Percentiles rank a stretch among this genome's conserved stretches.
Conservation (phyloP, 2,329 filamentous ascomycete species). For the Neodidymelliopsis sp. region DNA sequence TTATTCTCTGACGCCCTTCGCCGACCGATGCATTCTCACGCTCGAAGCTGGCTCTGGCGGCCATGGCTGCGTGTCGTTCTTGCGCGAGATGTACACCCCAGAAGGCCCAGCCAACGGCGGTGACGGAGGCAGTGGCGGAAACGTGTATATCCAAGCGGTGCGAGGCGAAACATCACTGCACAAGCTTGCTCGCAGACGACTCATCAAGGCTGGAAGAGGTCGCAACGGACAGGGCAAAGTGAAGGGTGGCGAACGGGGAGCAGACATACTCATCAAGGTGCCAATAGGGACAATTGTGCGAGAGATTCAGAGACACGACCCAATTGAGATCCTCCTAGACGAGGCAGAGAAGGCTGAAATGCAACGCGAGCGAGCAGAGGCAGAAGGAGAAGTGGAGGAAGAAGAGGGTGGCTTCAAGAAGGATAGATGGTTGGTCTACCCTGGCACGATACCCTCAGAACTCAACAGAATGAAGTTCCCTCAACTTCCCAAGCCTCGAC, state of each 20-base stretch:
- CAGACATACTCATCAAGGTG: slow-evolving; percentile 87
- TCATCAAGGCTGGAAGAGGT: slow-evolving; percentile 77
- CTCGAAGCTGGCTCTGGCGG: slow-evolving; percentile 83
- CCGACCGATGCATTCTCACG: slow-evolving; percentile 81
- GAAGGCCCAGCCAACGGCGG: slow-evolving; percentile 94
- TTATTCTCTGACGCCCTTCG: slow-evolving; percentile 82
- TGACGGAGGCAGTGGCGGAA: slow-evolving; percentile 90
- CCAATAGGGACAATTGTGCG: slow-evolving; percentile 91
- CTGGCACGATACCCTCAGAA: slow-evolving; percentile 77
- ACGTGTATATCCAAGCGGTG: slow-evolving; percentile 92
- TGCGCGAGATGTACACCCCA: slow-evolving; percentile 87
- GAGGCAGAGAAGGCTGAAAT: slow-evolving; percentile 40
- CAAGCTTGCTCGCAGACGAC: slow-evolving; percentile 81
- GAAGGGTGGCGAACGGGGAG: slow-evolving; percentile 78
- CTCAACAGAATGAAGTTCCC: slow-evolving; percentile 68
- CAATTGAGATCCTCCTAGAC: slow-evolving; percentile 71
- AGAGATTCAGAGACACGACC: slow-evolving; percentile 81
- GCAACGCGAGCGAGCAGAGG: slow-evolving; percentile 25
- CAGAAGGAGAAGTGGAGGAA: slow-evolving; percentile 37
- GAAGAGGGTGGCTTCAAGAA: slow-evolving; percentile 55
- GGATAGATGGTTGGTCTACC: slow-evolving; percentile 87
- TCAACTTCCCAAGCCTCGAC: slow-evolving; percentile 61
- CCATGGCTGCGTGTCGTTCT: slow-evolving; percentile 91
- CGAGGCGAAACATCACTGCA: slow-evolving; percentile 91
- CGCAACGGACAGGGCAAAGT: slow-evolving; percentile 79